Percentiles rank a stretch among this genome's conserved stretches.
Evolutionary conservation across 1,284 basidiomycete species (phyloP).

Genomic region (Meripilus lineatus): DNA sequence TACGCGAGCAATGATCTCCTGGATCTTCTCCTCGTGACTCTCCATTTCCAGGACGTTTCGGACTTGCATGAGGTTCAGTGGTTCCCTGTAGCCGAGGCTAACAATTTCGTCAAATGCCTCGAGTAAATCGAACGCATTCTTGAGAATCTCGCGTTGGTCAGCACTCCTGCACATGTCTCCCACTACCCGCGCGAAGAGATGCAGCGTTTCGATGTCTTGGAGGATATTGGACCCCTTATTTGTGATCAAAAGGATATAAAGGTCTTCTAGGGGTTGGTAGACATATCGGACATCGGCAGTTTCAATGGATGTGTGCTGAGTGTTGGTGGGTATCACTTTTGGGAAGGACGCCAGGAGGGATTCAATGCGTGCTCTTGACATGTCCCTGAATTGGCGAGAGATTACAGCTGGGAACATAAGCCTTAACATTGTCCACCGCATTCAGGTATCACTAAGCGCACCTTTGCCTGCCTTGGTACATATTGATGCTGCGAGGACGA

Average conservation of each 20-base stretch:
- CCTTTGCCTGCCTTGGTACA: constrained; percentile 92
- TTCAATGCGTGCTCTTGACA: constrained; percentile 91
- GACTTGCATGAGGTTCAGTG: constrained; percentile 89
- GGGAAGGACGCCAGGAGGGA: constrained; percentile 96
- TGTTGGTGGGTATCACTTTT: constrained; percentile 94
- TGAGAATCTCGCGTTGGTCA: constrained; percentile 87
- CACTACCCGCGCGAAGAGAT: constrained; percentile 91
- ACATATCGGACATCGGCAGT: constrained; percentile 94
- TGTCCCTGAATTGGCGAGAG: constrained; percentile 94
- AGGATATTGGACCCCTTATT: constrained; percentile 98
- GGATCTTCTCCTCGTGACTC: constrained; percentile 99
- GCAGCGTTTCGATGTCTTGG: constrained; percentile 96
- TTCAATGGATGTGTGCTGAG: constrained; percentile 96
- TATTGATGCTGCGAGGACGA: constrained; percentile 90
- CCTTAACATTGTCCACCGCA: neutral
- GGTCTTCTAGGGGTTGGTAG: constrained; percentile 96
- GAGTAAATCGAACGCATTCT: constrained; percentile 92
- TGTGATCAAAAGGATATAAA: constrained; percentile 97
- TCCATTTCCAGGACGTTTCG: constrained; percentile 96
- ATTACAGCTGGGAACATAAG: constrained; percentile 67
- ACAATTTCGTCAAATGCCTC: constrained; percentile 98
- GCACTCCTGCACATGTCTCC: constrained; percentile 88
- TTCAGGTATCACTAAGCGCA: constrained; percentile 23
- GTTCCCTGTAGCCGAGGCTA: constrained; percentile 91
- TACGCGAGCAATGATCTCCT: constrained; percentile 96